phyloP scores from a whole-genome alignment of 2,329 filamentous ascomycete genomes.

The Paecilomyces formosus region DNA sequence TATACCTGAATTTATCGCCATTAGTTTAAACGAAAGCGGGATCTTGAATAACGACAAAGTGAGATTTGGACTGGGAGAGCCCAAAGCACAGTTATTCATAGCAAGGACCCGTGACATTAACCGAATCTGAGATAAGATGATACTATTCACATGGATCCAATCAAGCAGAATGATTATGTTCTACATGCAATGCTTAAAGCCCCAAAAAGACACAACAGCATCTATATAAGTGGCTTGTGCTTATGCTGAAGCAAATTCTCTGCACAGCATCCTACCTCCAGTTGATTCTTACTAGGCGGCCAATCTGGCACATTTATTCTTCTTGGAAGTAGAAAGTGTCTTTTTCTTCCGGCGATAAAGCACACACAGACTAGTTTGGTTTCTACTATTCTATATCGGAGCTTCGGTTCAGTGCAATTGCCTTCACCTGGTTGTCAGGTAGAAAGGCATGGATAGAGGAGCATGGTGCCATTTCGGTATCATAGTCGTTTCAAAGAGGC shows the following conservation, averaged over 20 bases:
- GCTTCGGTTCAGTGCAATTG: too few species aligned
- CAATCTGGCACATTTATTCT: background rate
- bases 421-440: too few species aligned
- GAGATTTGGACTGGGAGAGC: background rate
- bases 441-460: too few species aligned
- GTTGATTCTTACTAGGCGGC: background rate
- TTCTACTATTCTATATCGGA: too few species aligned
- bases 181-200: background rate
- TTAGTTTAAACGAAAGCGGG: too few species aligned
- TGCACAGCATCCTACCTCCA: background rate
- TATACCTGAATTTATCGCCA: too few species aligned
- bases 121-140: background rate
- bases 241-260: background rate
- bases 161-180: background rate
- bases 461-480: too few species aligned
- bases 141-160: background rate
- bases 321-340: too few species aligned
- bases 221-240: background rate
- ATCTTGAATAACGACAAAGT: too few species aligned
- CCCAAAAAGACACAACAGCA: background rate
- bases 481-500: too few species aligned
- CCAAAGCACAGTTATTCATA: background rate
- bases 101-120: background rate
- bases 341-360: too few species aligned
- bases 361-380: too few species aligned